Conservation (phyloP, 148 eudicot genomes). For the Fagopyrum tataricum region DNA sequence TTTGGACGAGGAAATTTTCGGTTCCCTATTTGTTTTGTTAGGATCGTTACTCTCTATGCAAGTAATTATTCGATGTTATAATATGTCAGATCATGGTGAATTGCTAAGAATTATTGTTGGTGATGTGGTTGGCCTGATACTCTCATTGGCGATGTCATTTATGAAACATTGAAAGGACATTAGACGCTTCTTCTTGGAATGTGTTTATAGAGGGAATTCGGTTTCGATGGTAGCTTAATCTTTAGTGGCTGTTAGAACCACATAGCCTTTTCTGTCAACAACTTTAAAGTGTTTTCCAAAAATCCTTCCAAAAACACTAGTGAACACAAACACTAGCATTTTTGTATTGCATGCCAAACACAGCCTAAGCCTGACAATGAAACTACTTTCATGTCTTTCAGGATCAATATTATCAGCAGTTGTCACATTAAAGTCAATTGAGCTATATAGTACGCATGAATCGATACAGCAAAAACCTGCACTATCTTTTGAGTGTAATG, state of each 20-base stretch:
- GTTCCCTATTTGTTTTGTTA: not conserved
- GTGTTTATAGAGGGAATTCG: not conserved
- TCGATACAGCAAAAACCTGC: conserved; percentile 31
- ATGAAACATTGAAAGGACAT: not conserved
- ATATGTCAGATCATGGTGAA: not conserved
- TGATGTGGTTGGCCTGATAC: not conserved
- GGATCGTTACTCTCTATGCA: not conserved
- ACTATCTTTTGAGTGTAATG: conserved; percentile 51
- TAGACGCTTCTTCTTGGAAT: not conserved
- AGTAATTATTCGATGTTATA: not conserved
- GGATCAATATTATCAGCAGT: conserved; percentile 34
- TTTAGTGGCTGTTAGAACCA: not conserved
- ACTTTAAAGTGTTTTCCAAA: no score
- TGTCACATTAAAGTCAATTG: conserved; percentile 44
- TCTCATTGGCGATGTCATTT: not conserved
- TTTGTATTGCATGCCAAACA: no score
- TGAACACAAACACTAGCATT: no score
- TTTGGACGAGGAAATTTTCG: not conserved
- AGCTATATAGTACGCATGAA: conserved; percentile 42
- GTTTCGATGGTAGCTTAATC: not conserved
- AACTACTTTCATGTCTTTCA: conserved; percentile 15
- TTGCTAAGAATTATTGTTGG: not conserved
- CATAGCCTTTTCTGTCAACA: not conserved
- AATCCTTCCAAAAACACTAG: no score
- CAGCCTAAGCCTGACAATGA: not conserved